Evolutionary conservation across 805 yeast genomes (phyloP).

Genomic region (Ascoidea tarda): DNA sequence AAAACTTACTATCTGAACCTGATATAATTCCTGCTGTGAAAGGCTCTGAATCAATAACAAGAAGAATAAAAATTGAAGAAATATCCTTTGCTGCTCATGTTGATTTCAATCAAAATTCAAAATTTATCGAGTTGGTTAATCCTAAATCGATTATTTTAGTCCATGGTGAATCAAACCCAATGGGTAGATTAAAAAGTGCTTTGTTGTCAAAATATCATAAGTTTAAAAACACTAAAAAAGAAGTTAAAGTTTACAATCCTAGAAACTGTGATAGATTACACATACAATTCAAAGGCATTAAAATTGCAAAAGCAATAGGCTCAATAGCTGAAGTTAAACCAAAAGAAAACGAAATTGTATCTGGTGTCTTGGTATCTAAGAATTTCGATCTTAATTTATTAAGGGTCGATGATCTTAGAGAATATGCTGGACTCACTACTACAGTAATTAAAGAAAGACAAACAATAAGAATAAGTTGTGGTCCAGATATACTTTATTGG

Average conservation of each 20-base stretch:
- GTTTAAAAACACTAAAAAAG: slow-evolving; percentile 74
- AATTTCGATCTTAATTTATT: slow-evolving; percentile 79
- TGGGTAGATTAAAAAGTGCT: slow-evolving; percentile 95
- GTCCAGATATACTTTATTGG: slow-evolving; percentile 69
- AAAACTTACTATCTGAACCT: slow-evolving; percentile 77
- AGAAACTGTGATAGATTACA: slow-evolving; percentile 72
- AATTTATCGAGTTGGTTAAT: slow-evolving; percentile 77
- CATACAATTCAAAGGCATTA: slow-evolving; percentile 69
- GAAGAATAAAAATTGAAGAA: slow-evolving; percentile 80
- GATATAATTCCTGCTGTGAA: slow-evolving; percentile 69
- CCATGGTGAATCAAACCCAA: slow-evolving; percentile 96
- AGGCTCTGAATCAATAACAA: slow-evolving; percentile 80
- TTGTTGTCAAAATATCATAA: slow-evolving; percentile 73
- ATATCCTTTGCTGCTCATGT: slow-evolving; percentile 99
- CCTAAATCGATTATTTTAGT: slow-evolving; percentile 82
- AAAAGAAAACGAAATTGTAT: slow-evolving; percentile 28
- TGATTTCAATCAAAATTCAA: slow-evolving; percentile 85
- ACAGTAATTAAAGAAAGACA: slow-evolving; percentile 78
- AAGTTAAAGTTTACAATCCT: slow-evolving; percentile 85
- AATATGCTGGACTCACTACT: slow-evolving; percentile 75
- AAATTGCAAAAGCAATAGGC: slow-evolving; percentile 68
- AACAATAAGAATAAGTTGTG: slow-evolving; percentile 64
- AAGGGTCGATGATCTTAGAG: slow-evolving; percentile 78
- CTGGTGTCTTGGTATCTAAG: slow-evolving; percentile 83
- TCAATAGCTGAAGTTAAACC: slow-evolving; percentile 35